Percentiles rank a stretch among this genome's conserved stretches.
phyloP scores from a whole-genome alignment of 106 monocot species.

The Allium sativum region DNA sequence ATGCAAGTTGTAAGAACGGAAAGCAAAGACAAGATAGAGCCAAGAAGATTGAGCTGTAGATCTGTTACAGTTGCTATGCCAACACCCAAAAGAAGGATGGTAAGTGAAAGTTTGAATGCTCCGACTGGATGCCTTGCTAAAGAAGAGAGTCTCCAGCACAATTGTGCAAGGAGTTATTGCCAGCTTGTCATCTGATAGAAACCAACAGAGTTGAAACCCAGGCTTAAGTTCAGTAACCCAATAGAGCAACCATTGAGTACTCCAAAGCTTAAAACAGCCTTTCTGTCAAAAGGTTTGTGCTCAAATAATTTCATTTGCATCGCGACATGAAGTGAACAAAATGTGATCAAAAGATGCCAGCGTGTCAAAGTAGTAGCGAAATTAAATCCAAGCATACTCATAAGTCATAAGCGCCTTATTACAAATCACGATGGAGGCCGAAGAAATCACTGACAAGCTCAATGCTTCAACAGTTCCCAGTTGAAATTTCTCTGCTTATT shows the following conservation, averaged over 20 bases:
- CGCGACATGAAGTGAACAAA: slow-evolving; percentile 87
- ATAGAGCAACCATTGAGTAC: slow-evolving; percentile 92
- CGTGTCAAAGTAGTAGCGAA: slow-evolving; percentile 90
- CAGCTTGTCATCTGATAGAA: slow-evolving; percentile 85
- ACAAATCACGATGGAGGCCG: slow-evolving; percentile 48
- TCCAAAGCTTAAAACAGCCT: slow-evolving; percentile 86
- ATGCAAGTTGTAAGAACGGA: slow-evolving; percentile 86
- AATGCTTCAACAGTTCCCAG: slow-evolving; percentile 33
- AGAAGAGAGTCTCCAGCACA: slow-evolving; percentile 64
- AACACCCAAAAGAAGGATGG: slow-evolving; percentile 85
- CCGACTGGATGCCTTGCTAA: slow-evolving; percentile 67
- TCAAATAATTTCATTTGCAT: slow-evolving; percentile 82
- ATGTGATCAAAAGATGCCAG: slow-evolving; percentile 97
- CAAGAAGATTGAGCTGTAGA: slow-evolving; percentile 81
- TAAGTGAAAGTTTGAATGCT: slow-evolving; percentile 72
- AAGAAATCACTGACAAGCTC: slow-evolving; percentile 42
- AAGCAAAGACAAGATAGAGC: slow-evolving; percentile 71
- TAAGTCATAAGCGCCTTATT: slow-evolving; percentile 54
- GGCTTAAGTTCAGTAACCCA: slow-evolving; percentile 78
- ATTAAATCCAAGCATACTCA: slow-evolving; percentile 36
- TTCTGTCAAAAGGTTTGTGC: slow-evolving; percentile 77
- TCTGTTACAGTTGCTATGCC: slow-evolving; percentile 96
- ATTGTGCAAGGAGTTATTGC: slow-evolving; percentile 75
- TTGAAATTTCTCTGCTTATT: slow-evolving; percentile 15
- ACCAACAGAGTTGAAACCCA: slow-evolving; percentile 95